A percentile compares a stretch with the other conserved stretches of the same genome.
phyloP scores from a whole-genome alignment of 2,329 filamentous ascomycete species.

The Aureobasidium musti region DNA sequence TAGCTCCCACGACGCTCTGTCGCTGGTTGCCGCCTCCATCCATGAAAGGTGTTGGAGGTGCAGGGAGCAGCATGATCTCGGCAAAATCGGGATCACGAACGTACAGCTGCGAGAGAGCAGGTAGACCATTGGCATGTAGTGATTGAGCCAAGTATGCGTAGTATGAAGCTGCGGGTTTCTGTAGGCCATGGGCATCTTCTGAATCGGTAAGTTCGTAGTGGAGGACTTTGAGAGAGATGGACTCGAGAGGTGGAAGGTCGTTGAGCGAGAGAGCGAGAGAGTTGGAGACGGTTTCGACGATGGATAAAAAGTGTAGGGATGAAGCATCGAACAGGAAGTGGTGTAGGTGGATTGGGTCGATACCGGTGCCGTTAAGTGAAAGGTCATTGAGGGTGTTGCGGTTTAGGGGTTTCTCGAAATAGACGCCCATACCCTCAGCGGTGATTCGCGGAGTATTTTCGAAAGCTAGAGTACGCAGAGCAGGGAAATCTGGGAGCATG shows the following conservation, averaged over 20 bases:
- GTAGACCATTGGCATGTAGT: slow-evolving; percentile 72
- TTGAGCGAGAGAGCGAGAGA: slow-evolving; percentile 54
- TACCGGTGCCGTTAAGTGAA: slow-evolving; percentile 69
- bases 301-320: slow-evolving; percentile 59
- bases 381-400: slow-evolving; percentile 66
- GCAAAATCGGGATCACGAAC: slow-evolving; percentile 84
- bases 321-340: slow-evolving; percentile 61
- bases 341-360: slow-evolving; percentile 64
- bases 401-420: slow-evolving; percentile 64
- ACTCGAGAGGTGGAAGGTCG: slow-evolving; percentile 64
- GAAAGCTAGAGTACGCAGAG: slow-evolving; percentile 71
- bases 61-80: slow-evolving; percentile 72
- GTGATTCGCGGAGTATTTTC: slow-evolving; percentile 72
- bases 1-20: slow-evolving; percentile 11
- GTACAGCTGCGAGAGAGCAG: slow-evolving; percentile 73
- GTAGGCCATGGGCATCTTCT: slow-evolving; percentile 59
- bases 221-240: slow-evolving; percentile 67
- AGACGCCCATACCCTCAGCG: slow-evolving; percentile 66
- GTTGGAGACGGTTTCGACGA: slow-evolving; percentile 58
- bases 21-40: slow-evolving; percentile 32
- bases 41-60: slow-evolving; percentile 60
- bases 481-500: slow-evolving; percentile 68
- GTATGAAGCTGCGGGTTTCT: slow-evolving; percentile 62
- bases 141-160: slow-evolving; percentile 86
- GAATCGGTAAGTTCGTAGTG: slow-evolving; percentile 78